Evolutionary conservation across 148 eudicot species (phyloP).

Genomic region (Dianthus caryophyllus): DNA sequence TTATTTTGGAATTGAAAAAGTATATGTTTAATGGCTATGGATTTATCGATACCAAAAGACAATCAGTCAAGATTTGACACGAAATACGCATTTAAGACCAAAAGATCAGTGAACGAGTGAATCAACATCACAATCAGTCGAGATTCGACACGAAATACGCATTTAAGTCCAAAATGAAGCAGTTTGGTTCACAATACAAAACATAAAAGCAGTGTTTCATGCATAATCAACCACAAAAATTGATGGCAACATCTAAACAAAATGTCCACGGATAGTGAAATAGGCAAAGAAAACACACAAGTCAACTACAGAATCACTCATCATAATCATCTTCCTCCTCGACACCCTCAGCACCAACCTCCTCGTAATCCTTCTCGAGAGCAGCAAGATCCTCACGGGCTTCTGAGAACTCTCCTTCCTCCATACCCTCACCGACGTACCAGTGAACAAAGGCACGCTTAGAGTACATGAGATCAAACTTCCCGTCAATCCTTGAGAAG

Average conservation of each 20-base stretch:
- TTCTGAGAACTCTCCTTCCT: slow-evolving; percentile 48
- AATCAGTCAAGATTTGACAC: too few relatives aligned
- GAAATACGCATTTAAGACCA: too few relatives aligned
- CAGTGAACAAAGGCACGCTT: slow-evolving; percentile 45
- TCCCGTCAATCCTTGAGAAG: slow-evolving; percentile 38
- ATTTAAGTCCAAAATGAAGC: not conserved
- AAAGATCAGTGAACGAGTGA: too few relatives aligned
- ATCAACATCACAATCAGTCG: too few relatives aligned
- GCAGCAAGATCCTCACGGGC: slow-evolving; percentile 49
- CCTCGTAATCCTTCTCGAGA: slow-evolving; percentile 40
- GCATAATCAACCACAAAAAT: slow-evolving; percentile 14
- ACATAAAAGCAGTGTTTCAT: not conserved
- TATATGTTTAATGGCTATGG: too few relatives aligned
- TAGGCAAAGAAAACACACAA: not conserved
- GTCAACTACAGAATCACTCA: slow-evolving; percentile 20
- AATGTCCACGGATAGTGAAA: not conserved
- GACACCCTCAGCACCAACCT: slow-evolving; percentile 37
- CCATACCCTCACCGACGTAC: slow-evolving; percentile 55
- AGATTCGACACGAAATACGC: too few relatives aligned
- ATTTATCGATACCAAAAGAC: too few relatives aligned
- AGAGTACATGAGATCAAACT: slow-evolving; percentile 45
- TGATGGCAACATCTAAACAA: slow-evolving; percentile 6
- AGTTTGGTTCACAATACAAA: not conserved
- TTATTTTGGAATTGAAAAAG: too few relatives aligned
- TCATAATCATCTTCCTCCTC: slow-evolving; percentile 41